phyloP scores from a whole-genome alignment of 176 grass and related monocot genomes.

The Phoenix roebelenii region DNA sequence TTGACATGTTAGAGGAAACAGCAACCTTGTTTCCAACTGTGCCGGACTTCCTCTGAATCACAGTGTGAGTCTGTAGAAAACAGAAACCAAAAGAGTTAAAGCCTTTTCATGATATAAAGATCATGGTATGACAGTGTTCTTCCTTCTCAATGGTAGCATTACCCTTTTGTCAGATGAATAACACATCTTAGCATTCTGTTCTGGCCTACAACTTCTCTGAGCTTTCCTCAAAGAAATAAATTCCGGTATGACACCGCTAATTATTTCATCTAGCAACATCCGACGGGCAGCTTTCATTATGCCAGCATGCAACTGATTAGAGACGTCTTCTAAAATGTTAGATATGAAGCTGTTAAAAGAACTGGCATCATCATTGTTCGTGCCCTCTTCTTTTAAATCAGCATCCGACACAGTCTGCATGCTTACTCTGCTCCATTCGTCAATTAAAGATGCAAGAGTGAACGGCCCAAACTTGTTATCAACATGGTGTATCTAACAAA shows the following conservation, averaged over 20 bases:
- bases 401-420: constrained; percentile 27
- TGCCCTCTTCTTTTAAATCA: constrained; percentile 1
- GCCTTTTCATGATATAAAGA: too few species aligned
- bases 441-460: constrained; percentile 66
- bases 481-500: constrained; percentile 70
- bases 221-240: constrained; percentile 54
- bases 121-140: too few species aligned
- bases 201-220: constrained; percentile 37
- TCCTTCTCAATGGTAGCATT: not conserved
- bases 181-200: constrained; percentile 44
- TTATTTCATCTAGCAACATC: constrained; percentile 72
- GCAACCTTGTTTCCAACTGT: constrained; percentile 20
- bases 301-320: constrained; percentile 57
- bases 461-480: constrained; percentile 67
- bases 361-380: constrained; percentile 20
- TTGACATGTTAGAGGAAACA: constrained; percentile 4
- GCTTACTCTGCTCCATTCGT: constrained; percentile 52
- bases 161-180: constrained; percentile 4
- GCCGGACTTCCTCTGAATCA: constrained; percentile 26
- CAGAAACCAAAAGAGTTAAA: constrained; percentile 2
- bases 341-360: constrained; percentile 36
- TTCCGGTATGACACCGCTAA: constrained; percentile 65
- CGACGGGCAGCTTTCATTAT: constrained; percentile 94
- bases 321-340: constrained; percentile 47
- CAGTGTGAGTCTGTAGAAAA: constrained; percentile 22